Evolutionary conservation across 768 basidiomycete genomes (phyloP).

Genomic region (Boletus eberwhitei): DNA sequence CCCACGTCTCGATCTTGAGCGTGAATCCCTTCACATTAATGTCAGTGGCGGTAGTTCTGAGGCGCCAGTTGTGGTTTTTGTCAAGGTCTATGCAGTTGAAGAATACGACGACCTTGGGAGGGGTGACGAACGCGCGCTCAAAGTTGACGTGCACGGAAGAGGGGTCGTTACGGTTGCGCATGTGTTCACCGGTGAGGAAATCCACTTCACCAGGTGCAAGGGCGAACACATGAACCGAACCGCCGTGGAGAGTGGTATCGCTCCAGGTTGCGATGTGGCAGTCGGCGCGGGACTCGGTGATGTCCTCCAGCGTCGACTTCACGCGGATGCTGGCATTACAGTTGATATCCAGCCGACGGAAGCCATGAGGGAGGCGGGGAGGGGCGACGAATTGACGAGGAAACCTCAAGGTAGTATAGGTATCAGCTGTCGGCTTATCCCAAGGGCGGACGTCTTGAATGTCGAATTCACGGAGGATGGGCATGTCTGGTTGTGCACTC

Average conservation of each 20-base stretch:
- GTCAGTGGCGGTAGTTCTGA: conserved; percentile 1
- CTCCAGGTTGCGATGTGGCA: conserved; percentile 6
- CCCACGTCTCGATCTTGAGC: conserved; percentile 12
- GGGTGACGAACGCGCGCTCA: conserved; percentile 13
- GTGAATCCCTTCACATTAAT: conserved; percentile 15
- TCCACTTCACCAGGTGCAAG: conserved; percentile 12
- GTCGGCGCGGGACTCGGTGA: conserved; percentile 2
- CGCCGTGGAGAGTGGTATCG: background rate
- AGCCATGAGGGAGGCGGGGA: conserved; percentile 18
- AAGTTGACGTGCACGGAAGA: conserved; percentile 6
- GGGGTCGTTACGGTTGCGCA: background rate
- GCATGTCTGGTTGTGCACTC: conserved; percentile 3
- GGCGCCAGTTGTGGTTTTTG: conserved; percentile 4
- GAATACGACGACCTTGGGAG: conserved; percentile 14
- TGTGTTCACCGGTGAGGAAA: conserved; percentile 13
- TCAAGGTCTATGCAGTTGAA: conserved; percentile 14
- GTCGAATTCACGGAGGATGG: conserved; percentile 14
- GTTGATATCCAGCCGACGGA: conserved; percentile 6
- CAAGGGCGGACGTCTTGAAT: conserved; percentile 1
- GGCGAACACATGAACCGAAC: background rate
- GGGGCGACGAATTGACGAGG: conserved; percentile 11
- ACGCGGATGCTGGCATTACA: conserved; percentile 7
- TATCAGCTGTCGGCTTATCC: conserved; percentile 1
- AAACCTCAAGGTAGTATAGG: conserved; percentile 6
- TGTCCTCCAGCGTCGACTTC: conserved; percentile 4